Conservation (phyloP, 2,329 filamentous ascomycete species). For the Curvularia sp. region DNA sequence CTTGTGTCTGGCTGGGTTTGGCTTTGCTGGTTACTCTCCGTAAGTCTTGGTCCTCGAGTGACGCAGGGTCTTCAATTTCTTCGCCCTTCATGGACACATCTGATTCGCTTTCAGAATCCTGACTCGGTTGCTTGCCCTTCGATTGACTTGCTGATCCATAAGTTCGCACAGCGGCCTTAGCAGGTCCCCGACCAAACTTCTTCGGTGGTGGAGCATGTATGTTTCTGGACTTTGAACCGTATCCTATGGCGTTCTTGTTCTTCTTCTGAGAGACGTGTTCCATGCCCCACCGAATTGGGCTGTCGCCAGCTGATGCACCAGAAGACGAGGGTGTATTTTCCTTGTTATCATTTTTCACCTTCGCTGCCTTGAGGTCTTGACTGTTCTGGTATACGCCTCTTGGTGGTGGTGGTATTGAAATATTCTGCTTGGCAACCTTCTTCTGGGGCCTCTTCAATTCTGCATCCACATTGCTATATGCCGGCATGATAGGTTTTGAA, state of each 20-base stretch:
- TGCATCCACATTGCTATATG: slow-evolving; percentile 4
- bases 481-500: slow-evolving; percentile 2
- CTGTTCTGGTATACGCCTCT: slow-evolving; percentile 18
- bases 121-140: neutral
- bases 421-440: slow-evolving; percentile 4
- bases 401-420: slow-evolving; percentile 15
- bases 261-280: slow-evolving; percentile 21
- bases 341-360: slow-evolving; percentile 20
- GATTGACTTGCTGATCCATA: slow-evolving; percentile 1
- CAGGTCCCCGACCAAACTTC: slow-evolving; percentile 9
- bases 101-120: slow-evolving; percentile 6
- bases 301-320: slow-evolving; percentile 5
- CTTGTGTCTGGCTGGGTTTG: neutral
- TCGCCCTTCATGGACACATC: slow-evolving; percentile 12
- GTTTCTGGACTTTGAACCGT: slow-evolving; percentile 16
- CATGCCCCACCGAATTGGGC: slow-evolving; percentile 16
- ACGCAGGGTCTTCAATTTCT: slow-evolving; percentile 3
- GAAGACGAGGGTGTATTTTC: slow-evolving; percentile 27
- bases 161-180: slow-evolving; percentile 2
- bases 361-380: slow-evolving; percentile 17
- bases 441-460: slow-evolving; percentile 17
- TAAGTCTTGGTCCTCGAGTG: slow-evolving; percentile 14
- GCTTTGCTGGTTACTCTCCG: slow-evolving; percentile 11
- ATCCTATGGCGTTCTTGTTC: slow-evolving; percentile 5
- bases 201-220: slow-evolving; percentile 22